phyloP scores from a whole-genome alignment of 2,329 filamentous ascomycete species.

The Ambrosiella beaveri region DNA sequence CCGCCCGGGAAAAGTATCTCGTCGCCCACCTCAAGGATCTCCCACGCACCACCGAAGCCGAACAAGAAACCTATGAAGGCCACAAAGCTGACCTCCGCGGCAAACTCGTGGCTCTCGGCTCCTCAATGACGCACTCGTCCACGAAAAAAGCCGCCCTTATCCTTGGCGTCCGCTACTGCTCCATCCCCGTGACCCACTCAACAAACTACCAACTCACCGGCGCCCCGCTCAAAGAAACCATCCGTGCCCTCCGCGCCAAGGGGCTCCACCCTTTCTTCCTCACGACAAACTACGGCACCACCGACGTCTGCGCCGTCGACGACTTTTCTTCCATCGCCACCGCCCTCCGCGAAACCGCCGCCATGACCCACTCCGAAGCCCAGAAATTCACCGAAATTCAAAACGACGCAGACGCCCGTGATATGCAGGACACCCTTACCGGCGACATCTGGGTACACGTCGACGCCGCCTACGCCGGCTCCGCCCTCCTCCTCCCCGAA shows the following conservation, averaged over 20 bases:
- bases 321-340: conserved; percentile 53
- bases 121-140: conserved; percentile 63
- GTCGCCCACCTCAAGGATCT: conserved; percentile 37
- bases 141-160: conserved; percentile 80
- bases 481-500: conserved; percentile 66
- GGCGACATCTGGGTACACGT: conserved; percentile 74
- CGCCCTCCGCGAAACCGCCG: conserved; percentile 19
- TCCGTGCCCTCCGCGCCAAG: conserved; percentile 47
- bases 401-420: conserved; percentile 13
- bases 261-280: conserved; percentile 76
- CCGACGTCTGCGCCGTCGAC: conserved; percentile 75
- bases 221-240: conserved; percentile 37
- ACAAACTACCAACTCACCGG: conserved; percentile 57
- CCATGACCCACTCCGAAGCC: neutral
- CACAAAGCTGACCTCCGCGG: conserved; percentile 49
- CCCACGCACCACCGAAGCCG: conserved; percentile 20
- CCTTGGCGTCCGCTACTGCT: conserved; percentile 64
- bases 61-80: conserved; percentile 29
- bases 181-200: conserved; percentile 43
- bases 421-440: conserved; percentile 15
- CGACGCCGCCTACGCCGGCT: conserved; percentile 83
- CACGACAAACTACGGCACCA: conserved; percentile 70
- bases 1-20: conserved; percentile 66
- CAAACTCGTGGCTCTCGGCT: conserved; percentile 59
- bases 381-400: neutral